These are phyloP conservation scores for Xylaria sp. DNA, from an alignment of 2,329 filamentous ascomycete genomes.

Conservation along the genomic window DNA sequence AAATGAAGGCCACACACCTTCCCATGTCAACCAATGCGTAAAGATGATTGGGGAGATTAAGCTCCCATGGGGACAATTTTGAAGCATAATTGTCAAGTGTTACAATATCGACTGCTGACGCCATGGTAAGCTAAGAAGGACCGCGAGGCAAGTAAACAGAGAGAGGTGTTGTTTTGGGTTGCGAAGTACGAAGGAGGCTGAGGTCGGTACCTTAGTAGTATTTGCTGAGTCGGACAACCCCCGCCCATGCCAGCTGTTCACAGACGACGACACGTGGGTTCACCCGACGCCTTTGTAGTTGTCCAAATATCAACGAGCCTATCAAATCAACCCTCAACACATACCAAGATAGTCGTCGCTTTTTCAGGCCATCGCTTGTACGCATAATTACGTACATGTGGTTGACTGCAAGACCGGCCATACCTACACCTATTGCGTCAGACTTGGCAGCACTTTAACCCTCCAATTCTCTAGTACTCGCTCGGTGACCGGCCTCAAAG, in stretches of 20 bases:
- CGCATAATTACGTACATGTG: background rate
- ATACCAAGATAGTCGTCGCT: background rate
- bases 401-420: background rate
- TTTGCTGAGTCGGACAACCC: slow-evolving; percentile 4
- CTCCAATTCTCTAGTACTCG: background rate
- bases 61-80: slow-evolving; percentile 62
- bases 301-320: background rate
- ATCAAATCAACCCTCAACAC: slow-evolving; percentile 1
- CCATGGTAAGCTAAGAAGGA: slow-evolving; percentile 45
- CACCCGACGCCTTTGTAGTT: background rate
- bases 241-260: slow-evolving; percentile 30
- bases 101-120: slow-evolving; percentile 55
- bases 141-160: background rate
- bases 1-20: slow-evolving; percentile 55
- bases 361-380: background rate
- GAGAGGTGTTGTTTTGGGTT: slow-evolving; percentile 5
- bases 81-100: slow-evolving; percentile 63
- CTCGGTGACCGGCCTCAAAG: background rate
- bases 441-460: background rate
- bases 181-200: background rate
- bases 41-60: slow-evolving; percentile 59
- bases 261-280: slow-evolving; percentile 17
- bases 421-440: background rate
- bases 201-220: background rate
- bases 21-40: slow-evolving; percentile 71